Base-by-base conservation (phyloP, 108 stramenopile species). In the Conticribra guillardii region DNA sequence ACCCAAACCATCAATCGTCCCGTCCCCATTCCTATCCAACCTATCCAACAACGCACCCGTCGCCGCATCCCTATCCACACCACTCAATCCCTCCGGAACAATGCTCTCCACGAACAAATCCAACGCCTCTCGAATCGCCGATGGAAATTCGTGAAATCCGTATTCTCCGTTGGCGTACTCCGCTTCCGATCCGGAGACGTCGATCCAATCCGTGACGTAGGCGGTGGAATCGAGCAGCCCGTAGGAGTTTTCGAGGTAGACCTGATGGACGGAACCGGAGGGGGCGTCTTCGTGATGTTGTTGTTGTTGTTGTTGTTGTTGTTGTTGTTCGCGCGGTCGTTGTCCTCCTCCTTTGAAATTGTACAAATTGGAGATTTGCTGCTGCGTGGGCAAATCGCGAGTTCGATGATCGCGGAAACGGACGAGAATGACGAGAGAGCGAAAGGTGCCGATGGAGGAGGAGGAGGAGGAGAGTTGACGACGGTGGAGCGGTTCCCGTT, bases 1-100 rank as follows among this genome's bases (percentile, higher is more conserved):
- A 22, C 84, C 70, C 7, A 95, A 63, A 0, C 78, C 76, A 67
- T 95, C 91, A 28, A 84, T 26, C 8, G 50, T 30, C 2, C 79
- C 79, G 31, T 80, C 67, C 0, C 54, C 48, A 47, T 80, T 64
- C 2, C 48, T 14, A 37, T 80, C 79, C 18, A 68, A 80, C 19
- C 56, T 31, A 33, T 22, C 11, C 22, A 67, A 71, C 8, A 41
- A 11, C 11, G 37, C 11, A 5, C 11, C 11, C 11, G 37, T 41
- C 37, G 37, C 37, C 11, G 11, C 5, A 9, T 41, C 37, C 37
- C 11, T 41, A 41, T 41, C 37, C 37, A 9, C 37, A 9, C 11
- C 37, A 41, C 37, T 41, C 37, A 41, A 41, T 9, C 11, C 37
- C 15, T 66, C 22, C 26, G 63, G 65, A 0, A 37, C 37, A 5